These are phyloP conservation scores for Plantago lanceolata DNA, from an alignment of 305 asterid genomes.

Conservation along the genomic window DNA sequence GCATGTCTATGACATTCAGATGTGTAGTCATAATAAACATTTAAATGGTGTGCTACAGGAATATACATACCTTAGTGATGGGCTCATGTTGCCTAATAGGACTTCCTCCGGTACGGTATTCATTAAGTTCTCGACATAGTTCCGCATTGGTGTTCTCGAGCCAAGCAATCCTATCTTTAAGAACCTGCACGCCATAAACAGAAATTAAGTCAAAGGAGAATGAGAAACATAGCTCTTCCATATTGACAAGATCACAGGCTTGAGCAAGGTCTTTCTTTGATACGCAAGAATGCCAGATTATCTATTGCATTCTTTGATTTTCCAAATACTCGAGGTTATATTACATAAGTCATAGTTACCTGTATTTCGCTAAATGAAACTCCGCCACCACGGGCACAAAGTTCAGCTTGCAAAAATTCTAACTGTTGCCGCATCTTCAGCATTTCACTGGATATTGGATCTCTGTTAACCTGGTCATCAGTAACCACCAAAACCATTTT, in stretches of 20 bases:
- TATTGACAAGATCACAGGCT: not conserved
- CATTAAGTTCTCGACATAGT: constrained; percentile 76
- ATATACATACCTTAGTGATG: constrained; percentile 49
- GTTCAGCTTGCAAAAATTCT: constrained; percentile 92
- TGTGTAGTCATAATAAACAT: constrained; percentile 1
- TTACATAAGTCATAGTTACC: constrained; percentile 31
- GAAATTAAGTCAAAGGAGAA: not conserved
- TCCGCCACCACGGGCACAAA: constrained; percentile 90
- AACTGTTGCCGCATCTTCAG: constrained; percentile 95
- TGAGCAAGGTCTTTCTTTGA: not conserved
- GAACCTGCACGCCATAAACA: constrained; percentile 50
- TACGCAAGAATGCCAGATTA: not conserved
- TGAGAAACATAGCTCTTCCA: not conserved
- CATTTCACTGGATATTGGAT: constrained; percentile 93
- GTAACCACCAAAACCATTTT: constrained; percentile 20
- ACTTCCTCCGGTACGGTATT: constrained; percentile 57
- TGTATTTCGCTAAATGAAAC: constrained; percentile 73
- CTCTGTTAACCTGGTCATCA: constrained; percentile 72
- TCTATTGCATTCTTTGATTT: not conserved
- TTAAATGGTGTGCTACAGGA: not conserved
- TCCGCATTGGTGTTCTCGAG: constrained; percentile 91
- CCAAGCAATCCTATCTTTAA: constrained; percentile 82
- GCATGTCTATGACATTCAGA: constrained; percentile 14
- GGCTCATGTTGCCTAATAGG: constrained; percentile 50
- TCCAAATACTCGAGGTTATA: not conserved